A percentile compares a stretch with the other conserved stretches of the same genome.
These are phyloP conservation scores for Acanthamoeba healyi DNA, from an alignment of 208 protist genomes.

Conservation along the genomic window DNA sequence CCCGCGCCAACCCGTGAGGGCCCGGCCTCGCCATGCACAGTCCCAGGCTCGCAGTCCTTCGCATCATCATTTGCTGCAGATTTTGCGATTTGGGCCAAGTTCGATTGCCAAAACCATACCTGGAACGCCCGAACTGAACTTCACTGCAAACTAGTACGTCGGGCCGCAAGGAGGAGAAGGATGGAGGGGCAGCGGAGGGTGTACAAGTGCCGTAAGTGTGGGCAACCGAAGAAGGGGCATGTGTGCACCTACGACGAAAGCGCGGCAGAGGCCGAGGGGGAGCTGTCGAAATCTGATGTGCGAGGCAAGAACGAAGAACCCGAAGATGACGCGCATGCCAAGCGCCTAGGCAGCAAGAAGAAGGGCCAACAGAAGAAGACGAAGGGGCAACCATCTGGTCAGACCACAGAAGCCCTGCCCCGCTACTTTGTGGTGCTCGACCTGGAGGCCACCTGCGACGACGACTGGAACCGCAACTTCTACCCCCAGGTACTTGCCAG, in stretches of 20 bases:
- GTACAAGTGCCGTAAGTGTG: constrained; percentile 16
- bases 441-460: constrained; percentile 96
- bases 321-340: not conserved
- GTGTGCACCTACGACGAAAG: not conserved
- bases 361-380: not conserved
- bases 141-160: no score
- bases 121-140: no score
- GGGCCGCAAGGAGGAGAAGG: not conserved
- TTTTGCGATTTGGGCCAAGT: no score
- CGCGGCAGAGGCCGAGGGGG: not conserved
- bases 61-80: no score
- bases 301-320: not conserved
- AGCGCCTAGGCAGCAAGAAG: not conserved
- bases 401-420: not conserved
- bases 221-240: constrained; percentile 3
- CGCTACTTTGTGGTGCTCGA: constrained; percentile 91
- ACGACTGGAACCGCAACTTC: constrained; percentile 43
- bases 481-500: not conserved
- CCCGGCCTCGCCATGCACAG: no score
- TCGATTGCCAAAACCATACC: no score
- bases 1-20: not conserved
- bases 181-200: constrained; percentile 3
- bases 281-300: not conserved
- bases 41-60: no score
- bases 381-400: not conserved